Evolutionary conservation across 2,329 filamentous ascomycete species (phyloP).

Genomic region (Cytospora piceae): DNA sequence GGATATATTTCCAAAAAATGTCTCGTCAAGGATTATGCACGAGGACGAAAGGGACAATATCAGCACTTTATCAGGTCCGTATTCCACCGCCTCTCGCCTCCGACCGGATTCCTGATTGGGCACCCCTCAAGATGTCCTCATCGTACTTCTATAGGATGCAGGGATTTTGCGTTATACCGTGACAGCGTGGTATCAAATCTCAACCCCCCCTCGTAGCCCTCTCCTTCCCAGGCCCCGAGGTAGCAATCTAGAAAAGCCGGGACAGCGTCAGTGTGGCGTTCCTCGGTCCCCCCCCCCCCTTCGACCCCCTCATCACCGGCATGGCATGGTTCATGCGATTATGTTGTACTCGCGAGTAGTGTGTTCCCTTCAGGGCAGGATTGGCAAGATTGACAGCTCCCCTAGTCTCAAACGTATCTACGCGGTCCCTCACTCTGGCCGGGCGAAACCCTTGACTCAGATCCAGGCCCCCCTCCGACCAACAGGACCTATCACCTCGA

Average conservation of each 20-base stretch:
- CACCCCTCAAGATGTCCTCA: slow-evolving; percentile 15
- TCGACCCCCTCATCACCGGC: not conserved
- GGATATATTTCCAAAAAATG: slow-evolving; percentile 13
- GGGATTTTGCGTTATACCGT: not conserved
- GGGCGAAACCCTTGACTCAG: slow-evolving; percentile 19
- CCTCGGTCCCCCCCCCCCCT: not conserved
- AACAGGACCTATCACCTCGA: slow-evolving; percentile 10
- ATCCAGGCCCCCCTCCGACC: not conserved
- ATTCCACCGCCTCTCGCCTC: slow-evolving; percentile 10
- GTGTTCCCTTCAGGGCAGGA: slow-evolving; percentile 1
- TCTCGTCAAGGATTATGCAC: slow-evolving; percentile 19
- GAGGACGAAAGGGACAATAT: slow-evolving; percentile 7
- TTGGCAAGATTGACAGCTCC: slow-evolving; percentile 18
- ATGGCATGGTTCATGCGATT: slow-evolving; percentile 11
- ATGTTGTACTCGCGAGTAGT: slow-evolving; percentile 15
- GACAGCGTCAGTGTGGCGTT: slow-evolving; percentile 19
- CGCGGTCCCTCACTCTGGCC: slow-evolving; percentile 23
- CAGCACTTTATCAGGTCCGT: slow-evolving; percentile 11
- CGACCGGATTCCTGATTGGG: slow-evolving; percentile 5
- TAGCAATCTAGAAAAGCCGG: not conserved
- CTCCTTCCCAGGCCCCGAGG: not conserved
- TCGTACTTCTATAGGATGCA: slow-evolving; percentile 10
- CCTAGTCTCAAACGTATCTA: slow-evolving; percentile 17
- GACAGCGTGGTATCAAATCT: not conserved
- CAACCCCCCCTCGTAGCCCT: not conserved